Percentiles rank a stretch among this genome's conserved stretches.
Evolutionary conservation across 2,329 filamentous ascomycete species (phyloP).

Genomic region (Fusarium miscanthi): DNA sequence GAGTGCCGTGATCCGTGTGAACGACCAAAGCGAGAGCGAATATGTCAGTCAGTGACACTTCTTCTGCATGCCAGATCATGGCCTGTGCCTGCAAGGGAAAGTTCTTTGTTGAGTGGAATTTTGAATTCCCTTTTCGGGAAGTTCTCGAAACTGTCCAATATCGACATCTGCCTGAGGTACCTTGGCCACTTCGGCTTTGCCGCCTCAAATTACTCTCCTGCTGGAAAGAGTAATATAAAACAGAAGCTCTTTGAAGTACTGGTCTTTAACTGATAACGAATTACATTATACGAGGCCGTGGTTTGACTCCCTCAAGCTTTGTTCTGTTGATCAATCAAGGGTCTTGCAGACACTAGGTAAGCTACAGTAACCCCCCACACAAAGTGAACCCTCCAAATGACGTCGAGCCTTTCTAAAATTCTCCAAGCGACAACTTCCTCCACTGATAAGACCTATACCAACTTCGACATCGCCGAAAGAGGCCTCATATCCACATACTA

Average conservation of each 20-base stretch:
- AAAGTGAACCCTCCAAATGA: slow-evolving; percentile 20
- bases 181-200: neutral
- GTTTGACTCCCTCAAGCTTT: neutral
- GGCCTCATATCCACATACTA: neutral
- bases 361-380: slow-evolving; percentile 8
- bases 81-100: neutral
- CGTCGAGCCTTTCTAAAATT: slow-evolving; percentile 30
- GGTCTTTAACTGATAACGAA: neutral
- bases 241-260: neutral
- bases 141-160: neutral
- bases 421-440: slow-evolving; percentile 14
- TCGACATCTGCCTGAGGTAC: neutral
- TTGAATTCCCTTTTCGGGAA: neutral
- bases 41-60: neutral
- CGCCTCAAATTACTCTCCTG: neutral
- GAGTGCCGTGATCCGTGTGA: slow-evolving; percentile 19
- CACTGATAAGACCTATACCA: neutral
- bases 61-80: slow-evolving; percentile 1
- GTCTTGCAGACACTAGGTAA: neutral
- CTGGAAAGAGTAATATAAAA: neutral
- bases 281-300: neutral
- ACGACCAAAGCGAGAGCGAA: slow-evolving; percentile 4
- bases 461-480: neutral
- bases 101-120: neutral
- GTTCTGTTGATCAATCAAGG: slow-evolving; percentile 1